Percentiles rank a stretch among this genome's conserved stretches.
Conservation (phyloP, 306 rosid genomes). For the Ziziphus jujuba region DNA sequence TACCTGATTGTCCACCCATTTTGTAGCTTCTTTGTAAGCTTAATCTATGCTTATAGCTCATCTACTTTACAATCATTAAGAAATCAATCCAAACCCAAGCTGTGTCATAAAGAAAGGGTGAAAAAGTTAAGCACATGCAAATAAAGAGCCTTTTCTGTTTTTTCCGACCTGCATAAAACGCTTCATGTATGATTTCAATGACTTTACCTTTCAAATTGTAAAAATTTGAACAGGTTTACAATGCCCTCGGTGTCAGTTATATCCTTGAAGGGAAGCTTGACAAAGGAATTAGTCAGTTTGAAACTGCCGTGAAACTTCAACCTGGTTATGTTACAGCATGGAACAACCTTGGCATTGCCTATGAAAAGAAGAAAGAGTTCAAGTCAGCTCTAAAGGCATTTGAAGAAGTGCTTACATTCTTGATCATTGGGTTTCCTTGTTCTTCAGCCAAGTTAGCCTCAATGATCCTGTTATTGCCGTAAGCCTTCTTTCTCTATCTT, state of each 20-base stretch:
- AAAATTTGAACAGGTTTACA: constrained; percentile 61
- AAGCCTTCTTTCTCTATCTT: constrained; percentile 13
- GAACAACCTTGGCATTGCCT: constrained; percentile 98
- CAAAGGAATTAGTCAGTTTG: constrained; percentile 79
- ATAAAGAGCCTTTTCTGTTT: too few relatives aligned
- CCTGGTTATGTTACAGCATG: constrained; percentile 96
- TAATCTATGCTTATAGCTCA: too few relatives aligned
- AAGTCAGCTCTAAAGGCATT: constrained; percentile 77
- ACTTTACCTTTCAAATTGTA: neutral
- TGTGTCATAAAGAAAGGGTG: too few relatives aligned
- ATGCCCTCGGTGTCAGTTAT: constrained; percentile 88
- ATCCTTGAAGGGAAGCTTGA: constrained; percentile 77
- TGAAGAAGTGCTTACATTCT: constrained; percentile 78
- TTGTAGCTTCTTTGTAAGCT: too few relatives aligned
- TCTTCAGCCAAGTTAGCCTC: constrained; percentile 61
- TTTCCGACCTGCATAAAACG: too few relatives aligned
- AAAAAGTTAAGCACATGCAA: too few relatives aligned
- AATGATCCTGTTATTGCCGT: constrained; percentile 77
- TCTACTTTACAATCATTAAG: too few relatives aligned
- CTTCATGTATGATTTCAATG: neutral
- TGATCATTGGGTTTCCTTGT: constrained; percentile 69
- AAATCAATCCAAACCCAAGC: too few relatives aligned
- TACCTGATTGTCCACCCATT: too few relatives aligned
- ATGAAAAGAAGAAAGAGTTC: constrained; percentile 72
- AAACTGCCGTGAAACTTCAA: constrained; percentile 89